Base-by-base conservation (phyloP, 176 grass and related monocot species). In the Lolium perenne region DNA sequence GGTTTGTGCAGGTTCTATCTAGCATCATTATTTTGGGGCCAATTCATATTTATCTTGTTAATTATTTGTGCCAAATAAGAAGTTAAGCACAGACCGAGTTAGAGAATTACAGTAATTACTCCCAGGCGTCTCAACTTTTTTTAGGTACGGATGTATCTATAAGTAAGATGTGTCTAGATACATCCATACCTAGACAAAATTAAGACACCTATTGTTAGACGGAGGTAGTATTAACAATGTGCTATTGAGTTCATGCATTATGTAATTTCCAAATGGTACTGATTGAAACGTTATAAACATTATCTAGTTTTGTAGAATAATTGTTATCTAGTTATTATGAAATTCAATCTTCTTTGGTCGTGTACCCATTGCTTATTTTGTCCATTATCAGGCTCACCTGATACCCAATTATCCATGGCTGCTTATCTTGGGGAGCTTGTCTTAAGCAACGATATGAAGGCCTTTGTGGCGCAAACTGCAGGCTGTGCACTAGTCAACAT, bases 401-500 rank as follows among this genome's bases (percentile, higher is more conserved):
- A 92, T 62, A 89, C 88, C 45, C 96, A 91, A 84, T 74, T 98
- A 35, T 89, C 96, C 54, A 94, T 98, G 96, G 96, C 91, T 81
- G 83, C 89, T 81, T 92, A 92, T 79, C 86, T 98, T 0, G 96
- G 96, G 38, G 96, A 98, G 72, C 93, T 98, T 90, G 96, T 95
- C 81, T 90, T 98, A 85, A 98, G 93, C 84, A 98, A 98, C 59
- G 96, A 98, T 86, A 22, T 89, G 15, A 98, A 94, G 80, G 93
- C 94, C n/a, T 90, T 92, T 76, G 96, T 98, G 83, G 91, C 96
- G 58, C 66, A 92, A 86, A 91, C 86, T 7, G 96, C 96, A 38
- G 93, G 93, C 51, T 88, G 81, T 48, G 84, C 93, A 71, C 86
- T 98, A 72, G 93, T 98, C 29, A 86, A 94, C 81, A 71, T 98